Percentiles rank a stretch among this genome's conserved stretches.
phyloP scores from a whole-genome alignment of 2,329 filamentous ascomycete genomes.

The Conoideocrella luteorostrata region DNA sequence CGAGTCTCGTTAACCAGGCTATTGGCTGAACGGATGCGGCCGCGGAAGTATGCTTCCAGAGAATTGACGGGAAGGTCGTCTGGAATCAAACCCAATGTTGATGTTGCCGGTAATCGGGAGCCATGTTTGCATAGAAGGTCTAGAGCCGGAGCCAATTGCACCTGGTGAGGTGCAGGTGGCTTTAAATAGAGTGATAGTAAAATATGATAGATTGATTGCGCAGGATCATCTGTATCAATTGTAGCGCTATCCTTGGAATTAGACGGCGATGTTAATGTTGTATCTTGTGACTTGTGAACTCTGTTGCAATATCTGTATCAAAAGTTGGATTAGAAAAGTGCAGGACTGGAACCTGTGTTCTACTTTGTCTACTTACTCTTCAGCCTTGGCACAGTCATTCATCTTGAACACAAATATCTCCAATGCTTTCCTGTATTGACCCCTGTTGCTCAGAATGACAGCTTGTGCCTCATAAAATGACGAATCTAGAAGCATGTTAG shows the following conservation, averaged over 20 bases:
- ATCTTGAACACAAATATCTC: slow-evolving; percentile 97
- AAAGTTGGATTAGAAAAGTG: slow-evolving; percentile 14
- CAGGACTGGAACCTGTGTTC: neutral
- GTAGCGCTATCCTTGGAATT: slow-evolving; percentile 25
- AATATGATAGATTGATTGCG: slow-evolving; percentile 83
- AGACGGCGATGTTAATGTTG: slow-evolving; percentile 28
- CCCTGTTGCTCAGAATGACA: slow-evolving; percentile 89
- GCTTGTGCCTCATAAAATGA: slow-evolving; percentile 85
- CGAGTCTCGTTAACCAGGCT: slow-evolving; percentile 73
- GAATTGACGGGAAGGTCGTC: slow-evolving; percentile 69
- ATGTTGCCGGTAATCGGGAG: slow-evolving; percentile 79
- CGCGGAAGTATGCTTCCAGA: slow-evolving; percentile 85
- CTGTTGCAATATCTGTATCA: slow-evolving; percentile 82
- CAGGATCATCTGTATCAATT: slow-evolving; percentile 40
- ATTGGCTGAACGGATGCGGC: slow-evolving; percentile 81
- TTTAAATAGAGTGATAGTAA: slow-evolving; percentile 84
- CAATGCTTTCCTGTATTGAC: slow-evolving; percentile 89
- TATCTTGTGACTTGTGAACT: slow-evolving; percentile 59
- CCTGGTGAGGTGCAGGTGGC: slow-evolving; percentile 65
- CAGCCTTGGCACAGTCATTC: slow-evolving; percentile 78
- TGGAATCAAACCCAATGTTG: slow-evolving; percentile 81
- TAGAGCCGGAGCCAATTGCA: slow-evolving; percentile 73
- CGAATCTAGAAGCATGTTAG: slow-evolving; percentile 50
- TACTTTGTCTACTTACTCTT: slow-evolving; percentile 59
- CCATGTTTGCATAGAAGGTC: slow-evolving; percentile 88